Base-by-base conservation (phyloP, 805 yeast genomes). In the Wickerhamomyces tratensis region DNA sequence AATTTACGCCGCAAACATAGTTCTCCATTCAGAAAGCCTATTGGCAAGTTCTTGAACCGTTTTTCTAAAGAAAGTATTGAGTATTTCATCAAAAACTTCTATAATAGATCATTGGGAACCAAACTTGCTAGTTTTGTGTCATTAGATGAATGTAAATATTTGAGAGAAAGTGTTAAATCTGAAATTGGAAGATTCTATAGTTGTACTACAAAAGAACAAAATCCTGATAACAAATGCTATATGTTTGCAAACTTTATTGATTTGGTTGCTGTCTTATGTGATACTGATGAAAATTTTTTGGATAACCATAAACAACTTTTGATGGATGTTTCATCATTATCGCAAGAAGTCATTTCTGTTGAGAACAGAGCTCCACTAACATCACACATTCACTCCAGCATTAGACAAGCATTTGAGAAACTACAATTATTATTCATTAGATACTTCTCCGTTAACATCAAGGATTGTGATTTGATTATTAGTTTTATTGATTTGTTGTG, bases 11-110 rank as follows among this genome's bases (percentile, higher is more conserved):
- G 96, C 25, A 86, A 85, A 48, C 85, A 86, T 44, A 71, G 71
- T 36, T 86, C 97, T 1, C 97, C 98, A 5, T 89, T 93, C 69
- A 72, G 98, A 49, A 72, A 68, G n/a, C 96, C 98, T 4, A 76
- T 91, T 38, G 89, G 94, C 7, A 83, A 82, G 57, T 93, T 84
- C 55, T 65, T 93, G 62, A 78, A 88, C 59, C 69, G 96, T 46
- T 91, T 88, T 58, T 79, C 94, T 2, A 75, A 72, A 25, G 84
- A 89, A 49, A 74, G 94, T 5, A 68, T 78, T 40, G 77, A 77
- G 29, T 85, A 79, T 55, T 89, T 86, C 63, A 65, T 74, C 33
- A 75, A 74, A 29, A 79, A 82, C 54, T 73, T 83, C 58, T 72
- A 74, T 30, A 77, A 78, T 40, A 68, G 95, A 43, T 54, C 71